Evolutionary conservation across 83 land plant species (phyloP), one percentile per base, ranked within the genome.

Genomic region (Picea abies): DNA sequence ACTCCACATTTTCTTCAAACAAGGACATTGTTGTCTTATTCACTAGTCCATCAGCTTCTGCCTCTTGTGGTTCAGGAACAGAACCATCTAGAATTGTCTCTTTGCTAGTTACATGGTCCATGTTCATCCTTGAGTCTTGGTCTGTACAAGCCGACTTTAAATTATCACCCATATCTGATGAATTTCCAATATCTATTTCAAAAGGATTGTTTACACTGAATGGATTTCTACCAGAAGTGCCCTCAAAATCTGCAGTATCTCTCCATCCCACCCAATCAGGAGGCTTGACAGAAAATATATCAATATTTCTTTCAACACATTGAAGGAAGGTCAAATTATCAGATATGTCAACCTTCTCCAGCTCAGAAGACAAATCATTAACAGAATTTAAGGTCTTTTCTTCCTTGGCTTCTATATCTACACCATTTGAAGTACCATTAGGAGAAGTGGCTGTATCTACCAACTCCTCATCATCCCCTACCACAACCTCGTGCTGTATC

Each of bases 191-290:
- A 25, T 60, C 80, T 7, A 61, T 35, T 62, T 60, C 80, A 62
- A 62, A 79, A 79, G 80, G 64, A 79, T 79, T 79, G 49, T 35
- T 62, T 60, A 11, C 66, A 79, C 66, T 32, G 25, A 62, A 79
- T 8, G 78, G 65, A 41, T 66, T 80, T 12, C 19, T 66, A 47
- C 80, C 84, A 80, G 85, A 78, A 29, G 84, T 41, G 4, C 86
- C 86, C 39, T 87, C 87, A 35, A 86, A 79, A 58, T 84, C 87
- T 35, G 87, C 80, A 17, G 84, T 87, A 61, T 94, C 96, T 66
- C 91, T 86, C 96, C 94, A 91, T 82, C 92, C 92, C 35, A 88
- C 94, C 92, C 94, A 94, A n/a, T 86, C 94, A 73, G 91, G 85
- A 47, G 91, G 85, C 39, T 89, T 93, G 11, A 87, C 89, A 64